Conservation (phyloP, 495 filamentous ascomycete species). For the Mycothermus thermophilus region DNA sequence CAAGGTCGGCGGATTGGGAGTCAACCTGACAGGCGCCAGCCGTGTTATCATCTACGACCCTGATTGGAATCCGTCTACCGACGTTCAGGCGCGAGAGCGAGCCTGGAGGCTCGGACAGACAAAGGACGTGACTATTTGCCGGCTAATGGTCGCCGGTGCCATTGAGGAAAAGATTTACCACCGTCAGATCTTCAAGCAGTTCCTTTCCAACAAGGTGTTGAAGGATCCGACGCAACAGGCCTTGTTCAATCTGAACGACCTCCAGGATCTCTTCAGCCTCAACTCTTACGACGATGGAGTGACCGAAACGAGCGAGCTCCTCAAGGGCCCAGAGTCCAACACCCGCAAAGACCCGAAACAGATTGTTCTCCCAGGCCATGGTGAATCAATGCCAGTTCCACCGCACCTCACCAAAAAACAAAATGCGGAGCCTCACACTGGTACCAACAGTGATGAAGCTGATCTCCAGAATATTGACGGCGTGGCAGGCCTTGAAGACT, state of each 20-base stretch:
- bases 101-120: constrained; percentile 95
- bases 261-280: constrained; percentile 83
- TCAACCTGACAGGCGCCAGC: constrained; percentile 89
- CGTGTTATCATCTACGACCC: constrained; percentile 96
- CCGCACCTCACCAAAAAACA: constrained; percentile 1
- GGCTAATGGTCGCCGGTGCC: constrained; percentile 90
- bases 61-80: constrained; percentile 94
- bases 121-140: constrained; percentile 82
- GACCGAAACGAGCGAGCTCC: constrained; percentile 74
- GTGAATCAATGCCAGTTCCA: constrained; percentile 1
- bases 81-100: constrained; percentile 87
- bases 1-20: constrained; percentile 83
- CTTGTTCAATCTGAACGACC: constrained; percentile 68
- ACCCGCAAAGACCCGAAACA: constrained; percentile 32
- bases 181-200: constrained; percentile 94
- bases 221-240: constrained; percentile 82
- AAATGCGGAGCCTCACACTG: constrained; percentile 5
- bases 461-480: constrained; percentile 25
- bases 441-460: constrained; percentile 19
- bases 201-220: constrained; percentile 85
- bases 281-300: constrained; percentile 50
- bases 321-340: constrained; percentile 67
- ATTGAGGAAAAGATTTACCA: constrained; percentile 99
- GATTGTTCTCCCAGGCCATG: constrained; percentile 11
- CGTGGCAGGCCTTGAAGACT: constrained; percentile 23